A percentile compares a stretch with the other conserved stretches of the same genome.
These are phyloP conservation scores for Mycena floridula DNA, from an alignment of 768 basidiomycete species.

Conservation along the genomic window DNA sequence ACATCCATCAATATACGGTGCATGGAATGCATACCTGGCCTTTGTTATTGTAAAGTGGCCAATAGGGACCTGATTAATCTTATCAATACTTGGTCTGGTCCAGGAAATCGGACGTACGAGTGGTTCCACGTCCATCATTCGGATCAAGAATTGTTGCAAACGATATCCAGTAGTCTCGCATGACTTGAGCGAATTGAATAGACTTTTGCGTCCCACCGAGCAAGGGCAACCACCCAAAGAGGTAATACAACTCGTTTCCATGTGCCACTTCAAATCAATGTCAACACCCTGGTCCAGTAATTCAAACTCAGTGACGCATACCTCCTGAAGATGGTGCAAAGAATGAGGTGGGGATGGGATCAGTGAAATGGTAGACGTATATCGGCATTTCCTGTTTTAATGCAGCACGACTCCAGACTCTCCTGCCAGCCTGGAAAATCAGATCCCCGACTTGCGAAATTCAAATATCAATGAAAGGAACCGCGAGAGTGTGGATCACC, in stretches of 20 bases:
- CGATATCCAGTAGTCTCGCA: conserved; percentile 18
- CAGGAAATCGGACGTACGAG: no score
- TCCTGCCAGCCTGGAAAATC: neutral
- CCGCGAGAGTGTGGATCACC: neutral
- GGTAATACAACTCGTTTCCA: neutral
- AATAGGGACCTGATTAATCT: no score
- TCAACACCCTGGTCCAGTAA: neutral
- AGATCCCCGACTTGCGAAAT: neutral
- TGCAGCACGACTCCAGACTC: neutral
- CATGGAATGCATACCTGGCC: no score
- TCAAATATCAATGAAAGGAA: neutral
- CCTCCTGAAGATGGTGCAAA: neutral
- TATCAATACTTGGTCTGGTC: no score
- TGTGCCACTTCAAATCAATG: neutral
- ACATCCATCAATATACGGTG: no score
- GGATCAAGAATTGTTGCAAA: conserved; percentile 12
- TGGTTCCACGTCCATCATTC: conserved; percentile 10
- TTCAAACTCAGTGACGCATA: neutral
- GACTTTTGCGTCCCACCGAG: neutral
- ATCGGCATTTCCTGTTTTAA: neutral
- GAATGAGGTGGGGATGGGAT: neutral
- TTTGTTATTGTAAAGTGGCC: no score
- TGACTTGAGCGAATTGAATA: neutral
- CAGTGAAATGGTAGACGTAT: no score
- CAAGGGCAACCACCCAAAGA: neutral